Evolutionary conservation across 2,329 filamentous ascomycete species (phyloP), one percentile per base, ranked within the genome.

Genomic region (Aspergillus arachidicola): DNA sequence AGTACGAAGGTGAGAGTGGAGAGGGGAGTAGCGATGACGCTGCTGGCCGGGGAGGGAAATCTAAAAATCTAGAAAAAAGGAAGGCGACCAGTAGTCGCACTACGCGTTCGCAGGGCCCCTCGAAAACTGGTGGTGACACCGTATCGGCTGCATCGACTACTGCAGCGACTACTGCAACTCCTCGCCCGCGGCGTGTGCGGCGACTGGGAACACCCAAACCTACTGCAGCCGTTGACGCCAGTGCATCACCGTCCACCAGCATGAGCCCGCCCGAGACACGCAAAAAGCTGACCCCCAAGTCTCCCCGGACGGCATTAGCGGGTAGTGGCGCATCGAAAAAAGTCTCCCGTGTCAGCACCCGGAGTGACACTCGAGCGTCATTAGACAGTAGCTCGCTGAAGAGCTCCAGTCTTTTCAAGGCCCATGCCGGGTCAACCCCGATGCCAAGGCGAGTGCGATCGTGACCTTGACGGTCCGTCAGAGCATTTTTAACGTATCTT

Each of bases 401-500:
- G 63, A 74, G 69, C 58, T 71, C 72, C 57, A 75, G 62, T 63
- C 64, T 73, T 41, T 62, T 75, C 54, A 72, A 75, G 64, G 66
- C 73, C 26, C 73, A 70, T 58, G 75, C 76, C n/a, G 76, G 75
- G 46, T 76, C 74, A 57, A 78, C 76, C 1, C 76, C 75, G 38
- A 73, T 74, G 64, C 73, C 75, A 60, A 72, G 71, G 50, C 72
- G 75, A 45, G 69, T 78, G 53, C 75, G 76, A 41, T 67, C 71
- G 38, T 67, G 73, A 57, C 58, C 67, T 58, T 76, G 63, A 73
- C 14, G 51, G 51, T 38, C 51, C 51, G n/a, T 38, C 51, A 28
- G 21, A 38, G 51, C 34, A 55, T 21, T 65, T 57, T 65, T 57
- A 57, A 62, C 50, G 54, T 55, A 38, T 36, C n/a, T 64, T 64